These are phyloP conservation scores for Sarocladiaceae sp. DNA, from an alignment of 2,329 filamentous ascomycete species.

Conservation along the genomic window DNA sequence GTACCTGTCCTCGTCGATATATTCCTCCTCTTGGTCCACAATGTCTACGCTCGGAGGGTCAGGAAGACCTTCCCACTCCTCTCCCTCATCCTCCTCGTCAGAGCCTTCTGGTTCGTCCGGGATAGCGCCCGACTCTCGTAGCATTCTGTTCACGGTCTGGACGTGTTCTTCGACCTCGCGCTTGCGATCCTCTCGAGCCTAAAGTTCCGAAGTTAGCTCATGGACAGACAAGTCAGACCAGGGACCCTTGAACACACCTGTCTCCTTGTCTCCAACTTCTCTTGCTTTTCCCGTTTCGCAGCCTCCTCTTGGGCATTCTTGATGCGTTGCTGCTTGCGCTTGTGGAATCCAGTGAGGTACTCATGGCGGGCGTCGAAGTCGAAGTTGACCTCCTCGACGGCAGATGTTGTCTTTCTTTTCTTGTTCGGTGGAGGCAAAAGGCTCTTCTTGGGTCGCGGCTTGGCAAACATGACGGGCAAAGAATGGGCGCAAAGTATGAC, in stretches of 20 bases:
- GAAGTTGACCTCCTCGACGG: constrained; percentile 77
- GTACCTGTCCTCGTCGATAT: constrained; percentile 92
- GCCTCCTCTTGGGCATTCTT: constrained; percentile 82
- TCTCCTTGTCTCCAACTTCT: constrained; percentile 66
- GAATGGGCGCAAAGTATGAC: not conserved
- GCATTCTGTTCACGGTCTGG: constrained; percentile 62
- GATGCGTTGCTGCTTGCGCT: constrained; percentile 80
- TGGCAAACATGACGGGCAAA: constrained; percentile 39
- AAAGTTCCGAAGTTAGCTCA: not conserved
- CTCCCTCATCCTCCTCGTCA: constrained; percentile 34
- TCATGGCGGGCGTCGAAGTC: constrained; percentile 74
- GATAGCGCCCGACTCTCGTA: constrained; percentile 52
- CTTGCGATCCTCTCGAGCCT: constrained; percentile 81
- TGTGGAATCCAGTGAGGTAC: constrained; percentile 93
- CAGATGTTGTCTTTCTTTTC: constrained; percentile 54
- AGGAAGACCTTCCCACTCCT: constrained; percentile 61
- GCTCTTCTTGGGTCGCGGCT: constrained; percentile 52
- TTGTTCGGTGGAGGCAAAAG: constrained; percentile 55
- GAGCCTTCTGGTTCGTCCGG: constrained; percentile 29
- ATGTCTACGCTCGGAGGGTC: constrained; percentile 43
- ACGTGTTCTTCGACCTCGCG: constrained; percentile 79
- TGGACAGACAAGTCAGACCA: not conserved
- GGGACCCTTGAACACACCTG: constrained; percentile 50
- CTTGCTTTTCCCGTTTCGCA: constrained; percentile 68
- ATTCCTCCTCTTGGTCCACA: constrained; percentile 82